Conservation (phyloP, 2,329 filamentous ascomycete species). For the Colletotrichum coccodes region DNA sequence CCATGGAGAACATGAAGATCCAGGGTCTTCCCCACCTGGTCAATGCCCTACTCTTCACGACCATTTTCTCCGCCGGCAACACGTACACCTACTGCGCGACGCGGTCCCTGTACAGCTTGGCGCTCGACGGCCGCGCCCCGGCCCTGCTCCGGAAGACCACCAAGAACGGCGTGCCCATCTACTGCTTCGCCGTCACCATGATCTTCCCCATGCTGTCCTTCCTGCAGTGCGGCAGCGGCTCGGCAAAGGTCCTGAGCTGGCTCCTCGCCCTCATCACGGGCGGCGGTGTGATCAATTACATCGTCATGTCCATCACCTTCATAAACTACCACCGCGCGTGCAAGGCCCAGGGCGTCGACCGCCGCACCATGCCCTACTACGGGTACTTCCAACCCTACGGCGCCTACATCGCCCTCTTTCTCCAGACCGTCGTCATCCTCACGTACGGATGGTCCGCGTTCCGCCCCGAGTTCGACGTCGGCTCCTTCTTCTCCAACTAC, state of each 20-base stretch:
- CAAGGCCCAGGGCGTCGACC: conserved; percentile 61
- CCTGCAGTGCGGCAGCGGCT: conserved; percentile 44
- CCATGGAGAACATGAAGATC: conserved; percentile 70
- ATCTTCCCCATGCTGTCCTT: conserved; percentile 25
- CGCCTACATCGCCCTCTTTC: conserved; percentile 63
- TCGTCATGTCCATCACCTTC: conserved; percentile 57
- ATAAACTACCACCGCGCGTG: conserved; percentile 72
- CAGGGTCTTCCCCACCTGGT: conserved; percentile 70
- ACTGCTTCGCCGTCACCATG: conserved; percentile 32
- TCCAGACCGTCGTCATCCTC: conserved; percentile 69
- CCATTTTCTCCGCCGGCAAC: conserved; percentile 71
- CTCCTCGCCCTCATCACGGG: conserved; percentile 74
- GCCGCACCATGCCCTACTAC: conserved; percentile 70
- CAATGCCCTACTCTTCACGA: conserved; percentile 67
- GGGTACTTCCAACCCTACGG: conserved; percentile 76
- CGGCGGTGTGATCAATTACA: conserved; percentile 31
- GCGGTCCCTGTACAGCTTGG: conserved; percentile 65
- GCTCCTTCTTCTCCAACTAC: conserved; percentile 73
- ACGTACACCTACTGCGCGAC: conserved; percentile 65
- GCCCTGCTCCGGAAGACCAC: conserved; percentile 41
- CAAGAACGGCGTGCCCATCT: conserved; percentile 44
- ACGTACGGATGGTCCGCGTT: conserved; percentile 74
- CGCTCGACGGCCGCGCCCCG: conserved; percentile 63
- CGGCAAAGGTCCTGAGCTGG: conserved; percentile 76
- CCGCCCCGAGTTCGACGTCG: conserved; percentile 64